Conservation (phyloP, 495 filamentous ascomycete species). For the Lasiosphaeriaceae sp. region DNA sequence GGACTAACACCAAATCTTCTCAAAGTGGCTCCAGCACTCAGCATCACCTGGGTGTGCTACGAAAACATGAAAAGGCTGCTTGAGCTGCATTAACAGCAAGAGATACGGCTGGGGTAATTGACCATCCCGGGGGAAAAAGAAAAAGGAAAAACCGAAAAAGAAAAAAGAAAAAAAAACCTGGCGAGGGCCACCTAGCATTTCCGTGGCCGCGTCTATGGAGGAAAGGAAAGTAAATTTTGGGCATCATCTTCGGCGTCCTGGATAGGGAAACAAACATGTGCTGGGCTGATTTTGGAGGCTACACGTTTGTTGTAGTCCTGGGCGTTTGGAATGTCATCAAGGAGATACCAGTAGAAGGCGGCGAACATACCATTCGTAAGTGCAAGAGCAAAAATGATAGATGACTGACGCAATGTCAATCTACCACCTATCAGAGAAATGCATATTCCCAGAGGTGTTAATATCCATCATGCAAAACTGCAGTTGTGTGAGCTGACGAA, state of each 20-base stretch:
- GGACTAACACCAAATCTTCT: constrained; percentile 92
- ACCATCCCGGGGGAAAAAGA: no score
- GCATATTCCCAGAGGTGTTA: neutral
- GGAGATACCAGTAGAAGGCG: neutral
- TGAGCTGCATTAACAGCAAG: constrained; percentile 46
- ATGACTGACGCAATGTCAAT: neutral
- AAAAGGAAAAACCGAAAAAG: no score
- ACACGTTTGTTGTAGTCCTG: neutral
- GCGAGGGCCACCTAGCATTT: neutral
- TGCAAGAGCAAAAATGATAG: neutral
- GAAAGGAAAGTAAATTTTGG: neutral
- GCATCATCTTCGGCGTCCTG: neutral
- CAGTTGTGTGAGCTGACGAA: neutral
- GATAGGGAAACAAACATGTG: neutral
- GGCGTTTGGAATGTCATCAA: neutral
- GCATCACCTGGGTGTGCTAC: constrained; percentile 96
- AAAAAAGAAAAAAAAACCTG: no score
- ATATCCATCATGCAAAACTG: no score
- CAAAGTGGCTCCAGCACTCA: constrained; percentile 94
- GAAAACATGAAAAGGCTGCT: constrained; percentile 86
- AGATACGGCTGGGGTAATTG: neutral
- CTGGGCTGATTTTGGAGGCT: neutral
- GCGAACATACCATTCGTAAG: neutral
- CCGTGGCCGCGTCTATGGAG: neutral
- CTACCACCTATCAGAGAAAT: neutral